These are phyloP conservation scores for Cutaneotrichosporon daszewskae DNA, from an alignment of 1,284 basidiomycete genomes.

Conservation along the genomic window DNA sequence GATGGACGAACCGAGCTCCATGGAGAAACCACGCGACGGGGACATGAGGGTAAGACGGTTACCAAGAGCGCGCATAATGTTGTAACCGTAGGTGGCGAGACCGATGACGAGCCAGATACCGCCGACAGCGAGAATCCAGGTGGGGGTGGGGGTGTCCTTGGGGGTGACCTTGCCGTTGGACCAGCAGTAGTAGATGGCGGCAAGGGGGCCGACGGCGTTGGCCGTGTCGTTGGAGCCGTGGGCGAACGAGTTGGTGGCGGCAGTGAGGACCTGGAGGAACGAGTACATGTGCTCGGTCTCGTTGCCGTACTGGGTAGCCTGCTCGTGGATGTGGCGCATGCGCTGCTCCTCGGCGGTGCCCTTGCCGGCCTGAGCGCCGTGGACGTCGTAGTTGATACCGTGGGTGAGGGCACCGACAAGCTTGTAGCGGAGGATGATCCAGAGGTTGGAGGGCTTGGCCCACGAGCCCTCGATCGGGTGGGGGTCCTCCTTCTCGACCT, in stretches of 20 bases:
- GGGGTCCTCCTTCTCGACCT: conserved; percentile 26
- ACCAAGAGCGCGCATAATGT: conserved; percentile 47
- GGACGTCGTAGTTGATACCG: conserved; percentile 44
- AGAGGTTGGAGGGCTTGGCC: conserved; percentile 47
- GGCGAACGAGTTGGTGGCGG: conserved; percentile 53
- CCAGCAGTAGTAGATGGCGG: conserved; percentile 49
- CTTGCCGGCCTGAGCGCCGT: conserved; percentile 40
- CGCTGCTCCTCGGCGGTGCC: conserved; percentile 33
- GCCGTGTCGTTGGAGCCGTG: conserved; percentile 49
- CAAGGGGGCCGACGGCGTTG: conserved; percentile 45
- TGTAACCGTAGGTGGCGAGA: conserved; percentile 49
- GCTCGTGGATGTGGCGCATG: conserved; percentile 45
- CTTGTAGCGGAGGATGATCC: conserved; percentile 46
- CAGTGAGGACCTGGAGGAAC: conserved; percentile 53
- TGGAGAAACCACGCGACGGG: conserved; percentile 51
- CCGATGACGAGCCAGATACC: conserved; percentile 49
- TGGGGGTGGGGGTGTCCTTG: conserved; percentile 42
- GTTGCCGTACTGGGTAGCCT: conserved; percentile 49
- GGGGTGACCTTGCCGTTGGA: conserved; percentile 30
- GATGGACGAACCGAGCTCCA: conserved; percentile 51
- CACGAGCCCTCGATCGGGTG: conserved; percentile 32
- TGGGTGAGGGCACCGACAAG: conserved; percentile 29
- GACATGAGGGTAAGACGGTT: conserved; percentile 51
- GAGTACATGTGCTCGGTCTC: conserved; percentile 52
- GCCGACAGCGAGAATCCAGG: conserved; percentile 51